Evolutionary conservation across 2,329 filamentous ascomycete species (phyloP), one percentile per base, ranked within the genome.

Genomic region (Simplicillium aogashimaense): DNA sequence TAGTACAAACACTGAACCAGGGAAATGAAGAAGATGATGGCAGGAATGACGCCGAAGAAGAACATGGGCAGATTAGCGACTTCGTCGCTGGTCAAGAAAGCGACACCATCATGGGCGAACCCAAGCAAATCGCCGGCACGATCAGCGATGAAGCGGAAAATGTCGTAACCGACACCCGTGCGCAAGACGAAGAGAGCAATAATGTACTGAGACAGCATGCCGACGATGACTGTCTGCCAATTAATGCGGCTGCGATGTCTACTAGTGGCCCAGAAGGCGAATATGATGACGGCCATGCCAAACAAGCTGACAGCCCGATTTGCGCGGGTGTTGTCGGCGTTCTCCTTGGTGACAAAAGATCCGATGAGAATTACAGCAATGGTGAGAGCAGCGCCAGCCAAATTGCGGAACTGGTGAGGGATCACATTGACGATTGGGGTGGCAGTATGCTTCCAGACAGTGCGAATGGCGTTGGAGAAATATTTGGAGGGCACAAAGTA

Each of bases 11-110:
- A 76, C 62, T 94, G 85, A 18, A 94, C 86, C n/a, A 95, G 70
- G 2, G 88, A 79, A 43, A 95, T 84, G 76, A 95, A 95, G 77
- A 95, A 95, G 66, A 95, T 86, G 63, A 95, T 94, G 52, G 89
- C 81, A 0, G 89, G 87, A n/a, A 94, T 72, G 46, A 94, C 87
- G 37, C 72, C 67, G 37, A 83, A 71, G 47, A 95, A 70, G 74
- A 94, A 95, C 74, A 74, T 87, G 4, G 53, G 49, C 1, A 70
- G 53, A 3, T 60, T 29, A 12, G 66, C 64, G 1, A 79, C 83
- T 0, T 53, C 47, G 0, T 38, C 15, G 16, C 41, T 43, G 9
- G 60, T 64, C 50, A 95, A 61, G 67, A 95, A 95, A 1, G 60
- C 57, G 1, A 85, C 76, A 57, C 89, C 89, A 28, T 86, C 59